Base-by-base conservation (phyloP, 2,329 filamentous ascomycete species). In the Ophiocordyceps australis region DNA sequence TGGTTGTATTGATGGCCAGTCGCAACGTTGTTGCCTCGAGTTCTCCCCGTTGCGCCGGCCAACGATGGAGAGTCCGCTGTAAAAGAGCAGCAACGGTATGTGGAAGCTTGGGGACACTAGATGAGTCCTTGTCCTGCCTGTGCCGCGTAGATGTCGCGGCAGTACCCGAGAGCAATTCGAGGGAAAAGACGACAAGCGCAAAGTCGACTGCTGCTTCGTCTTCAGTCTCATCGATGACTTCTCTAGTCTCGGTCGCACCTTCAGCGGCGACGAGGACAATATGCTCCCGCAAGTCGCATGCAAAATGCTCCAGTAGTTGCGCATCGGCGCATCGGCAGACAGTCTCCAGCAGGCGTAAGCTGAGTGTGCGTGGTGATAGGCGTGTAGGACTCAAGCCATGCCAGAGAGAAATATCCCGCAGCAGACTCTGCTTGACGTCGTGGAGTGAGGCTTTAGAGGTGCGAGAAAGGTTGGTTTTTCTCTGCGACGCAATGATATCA, bases 1-100 rank as follows among this genome's bases (percentile, higher is more conserved):
- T 93, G 7, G 83, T 89, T 25, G 85, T 62, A 39, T 92, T 92
- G 34, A 93, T 64, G 19, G 80, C 74, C 4, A 94, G 61, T 29
- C 79, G 54, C 19, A 54, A 33, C 3, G 38, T 36, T 6, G 41
- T 34, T 5, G 39, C 42, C 25, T 47, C 38, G 15, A 48, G 26
- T 12, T 40, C 32, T 1, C 37, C 31, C 7, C 36, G 38, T 13
- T 38, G 35, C 7, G 33, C 36, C 10, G 46, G 40, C 47, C 50
- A 52, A 11, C 34, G 29, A 10, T 36, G 30, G 5, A 52, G 37
- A 20, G 38, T 37, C 17, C 31, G 36, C 21, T 34, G 36, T 8
- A 53, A 38, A n/a, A 50, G 43, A 1, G 32, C 35, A 7, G 41
- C 39, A 16, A 45, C 37, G 22, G 38, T 42, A n/a, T 33, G 33